phyloP scores from a whole-genome alignment of 2,329 filamentous ascomycete genomes.

The Ophiostoma australiae region DNA sequence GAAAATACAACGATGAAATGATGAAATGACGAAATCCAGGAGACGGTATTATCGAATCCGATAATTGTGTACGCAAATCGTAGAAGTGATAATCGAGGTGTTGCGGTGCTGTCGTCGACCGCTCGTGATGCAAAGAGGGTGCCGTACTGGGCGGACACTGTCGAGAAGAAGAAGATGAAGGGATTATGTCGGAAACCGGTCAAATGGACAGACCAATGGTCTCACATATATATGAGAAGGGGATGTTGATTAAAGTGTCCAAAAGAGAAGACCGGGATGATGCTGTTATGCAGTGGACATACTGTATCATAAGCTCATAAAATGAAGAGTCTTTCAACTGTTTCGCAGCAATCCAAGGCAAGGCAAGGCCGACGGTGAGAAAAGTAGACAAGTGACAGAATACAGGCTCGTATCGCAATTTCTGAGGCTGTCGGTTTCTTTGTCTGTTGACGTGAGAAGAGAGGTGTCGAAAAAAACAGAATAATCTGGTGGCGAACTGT shows the following conservation, averaged over 20 bases:
- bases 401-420: not conserved
- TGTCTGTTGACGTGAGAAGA: not conserved
- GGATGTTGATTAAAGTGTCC: not conserved
- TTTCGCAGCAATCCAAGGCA: slow-evolving; percentile 3
- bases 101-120: not conserved
- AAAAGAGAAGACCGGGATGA: slow-evolving; percentile 8
- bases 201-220: not conserved
- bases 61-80: not conserved
- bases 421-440: not conserved
- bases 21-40: not conserved
- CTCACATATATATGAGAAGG: slow-evolving; percentile 22
- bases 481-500: not conserved
- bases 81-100: not conserved
- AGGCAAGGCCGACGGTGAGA: slow-evolving; percentile 4
- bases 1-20: not conserved
- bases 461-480: not conserved
- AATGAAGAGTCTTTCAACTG: slow-evolving; percentile 1
- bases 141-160: not conserved
- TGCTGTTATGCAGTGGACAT: slow-evolving; percentile 20
- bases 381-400: not conserved
- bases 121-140: not conserved
- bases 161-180: not conserved
- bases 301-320: slow-evolving; percentile 24
- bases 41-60: not conserved
- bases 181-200: not conserved